These are phyloP conservation scores for Dorcoceras hygrometricum DNA, from an alignment of 257 asterid species.

Conservation along the genomic window DNA sequence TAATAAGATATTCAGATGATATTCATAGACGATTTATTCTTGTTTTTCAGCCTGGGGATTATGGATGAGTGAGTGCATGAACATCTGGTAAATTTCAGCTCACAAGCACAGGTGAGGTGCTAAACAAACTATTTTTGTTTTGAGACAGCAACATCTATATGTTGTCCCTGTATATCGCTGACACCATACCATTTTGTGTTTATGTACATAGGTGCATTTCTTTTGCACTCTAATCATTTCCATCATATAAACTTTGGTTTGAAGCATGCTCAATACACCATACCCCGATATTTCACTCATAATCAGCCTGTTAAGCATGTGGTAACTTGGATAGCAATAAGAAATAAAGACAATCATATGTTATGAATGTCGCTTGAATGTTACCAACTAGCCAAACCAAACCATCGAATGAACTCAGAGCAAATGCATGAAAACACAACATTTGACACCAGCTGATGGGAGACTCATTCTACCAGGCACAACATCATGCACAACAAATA, in stretches of 20 bases:
- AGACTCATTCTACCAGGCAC: background rate
- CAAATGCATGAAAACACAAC: background rate
- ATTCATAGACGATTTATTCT: too few species aligned
- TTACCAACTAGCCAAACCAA: background rate
- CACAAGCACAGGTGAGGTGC: too few species aligned
- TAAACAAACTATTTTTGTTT: too few species aligned
- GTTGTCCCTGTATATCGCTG: too few species aligned
- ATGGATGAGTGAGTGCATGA: background rate
- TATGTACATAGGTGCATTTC: background rate
- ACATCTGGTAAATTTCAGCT: too few species aligned
- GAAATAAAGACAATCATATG: background rate
- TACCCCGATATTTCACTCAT: too few species aligned
- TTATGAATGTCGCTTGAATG: background rate
- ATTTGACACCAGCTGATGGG: background rate
- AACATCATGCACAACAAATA: background rate
- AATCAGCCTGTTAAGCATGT: background rate
- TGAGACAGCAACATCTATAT: background rate
- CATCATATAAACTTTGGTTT: background rate
- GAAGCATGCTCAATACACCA: background rate
- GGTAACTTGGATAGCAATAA: background rate
- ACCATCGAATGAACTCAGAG: background rate
- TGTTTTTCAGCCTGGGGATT: background rate
- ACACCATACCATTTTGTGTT: background rate
- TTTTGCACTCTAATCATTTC: background rate
- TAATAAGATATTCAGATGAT: background rate